phyloP scores from a whole-genome alignment of 306 rosid genomes.

The Lathyrus aphaca region DNA sequence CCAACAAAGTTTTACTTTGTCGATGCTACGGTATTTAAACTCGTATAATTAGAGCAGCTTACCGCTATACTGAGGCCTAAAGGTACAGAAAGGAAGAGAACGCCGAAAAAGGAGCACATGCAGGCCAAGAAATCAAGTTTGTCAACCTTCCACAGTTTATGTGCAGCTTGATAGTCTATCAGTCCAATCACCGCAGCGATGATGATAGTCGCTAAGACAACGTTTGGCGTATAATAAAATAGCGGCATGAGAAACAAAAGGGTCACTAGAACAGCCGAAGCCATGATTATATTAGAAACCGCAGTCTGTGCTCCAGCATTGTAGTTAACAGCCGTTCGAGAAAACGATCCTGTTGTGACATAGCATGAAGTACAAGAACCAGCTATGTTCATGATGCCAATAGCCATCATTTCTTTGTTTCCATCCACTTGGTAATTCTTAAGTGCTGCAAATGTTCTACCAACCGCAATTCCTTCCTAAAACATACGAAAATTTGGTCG shows the following conservation, averaged over 20 bases:
- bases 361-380: conserved; percentile 92
- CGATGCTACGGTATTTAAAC: not conserved
- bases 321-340: conserved; percentile 86
- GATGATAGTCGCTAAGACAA: conserved; percentile 86
- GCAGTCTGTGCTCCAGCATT: conserved; percentile 90
- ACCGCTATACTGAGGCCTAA: conserved; percentile 89
- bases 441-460: conserved; percentile 90
- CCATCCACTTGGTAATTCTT: conserved; percentile 95
- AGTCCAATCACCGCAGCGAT: conserved; percentile 88
- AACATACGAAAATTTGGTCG: conserved; percentile 10
- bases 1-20: not conserved
- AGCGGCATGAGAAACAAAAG: conserved; percentile 94
- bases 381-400: conserved; percentile 88
- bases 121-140: conserved; percentile 91
- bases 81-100: conserved; percentile 88
- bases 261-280: conserved; percentile 87
- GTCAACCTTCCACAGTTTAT: conserved; percentile 84
- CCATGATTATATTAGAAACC: conserved; percentile 84
- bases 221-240: conserved; percentile 83
- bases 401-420: conserved; percentile 98
- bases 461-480: conserved; percentile 98
- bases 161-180: conserved; percentile 73
- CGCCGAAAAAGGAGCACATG: conserved; percentile 82
- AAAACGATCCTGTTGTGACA: conserved; percentile 95
- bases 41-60: conserved; percentile 36